Conservation (phyloP, 768 basidiomycete genomes). For the Cubamyces sp. region DNA sequence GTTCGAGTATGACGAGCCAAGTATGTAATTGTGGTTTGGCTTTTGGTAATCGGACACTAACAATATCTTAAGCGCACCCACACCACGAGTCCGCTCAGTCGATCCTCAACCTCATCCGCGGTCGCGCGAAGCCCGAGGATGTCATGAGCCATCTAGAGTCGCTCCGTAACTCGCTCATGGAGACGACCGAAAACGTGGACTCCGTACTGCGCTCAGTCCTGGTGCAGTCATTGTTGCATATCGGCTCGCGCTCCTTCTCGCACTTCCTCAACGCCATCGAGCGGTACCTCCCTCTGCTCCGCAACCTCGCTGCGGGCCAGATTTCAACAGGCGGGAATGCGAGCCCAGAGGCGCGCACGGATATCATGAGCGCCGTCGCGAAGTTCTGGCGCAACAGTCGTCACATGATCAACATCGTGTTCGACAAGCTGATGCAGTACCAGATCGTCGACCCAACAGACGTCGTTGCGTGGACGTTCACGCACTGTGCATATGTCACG, state of each 20-base stretch:
- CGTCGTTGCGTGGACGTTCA: slow-evolving; percentile 85
- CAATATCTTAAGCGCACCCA: slow-evolving; percentile 58
- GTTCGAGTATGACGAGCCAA: slow-evolving; percentile 82
- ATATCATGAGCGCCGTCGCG: slow-evolving; percentile 72
- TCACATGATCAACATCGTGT: slow-evolving; percentile 90
- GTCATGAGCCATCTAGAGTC: slow-evolving; percentile 75
- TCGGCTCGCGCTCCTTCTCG: slow-evolving; percentile 95
- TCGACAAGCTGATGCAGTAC: slow-evolving; percentile 98
- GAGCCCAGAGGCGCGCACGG: slow-evolving; percentile 61
- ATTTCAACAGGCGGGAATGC: slow-evolving; percentile 42
- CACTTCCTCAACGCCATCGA: slow-evolving; percentile 98
- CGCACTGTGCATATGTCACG: slow-evolving; percentile 51
- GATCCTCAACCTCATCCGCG: slow-evolving; percentile 80
- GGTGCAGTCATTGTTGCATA: slow-evolving; percentile 85
- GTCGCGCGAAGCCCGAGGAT: slow-evolving; percentile 78
- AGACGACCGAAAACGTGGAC: slow-evolving; percentile 69
- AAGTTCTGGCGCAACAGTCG: slow-evolving; percentile 84
- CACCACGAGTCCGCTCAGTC: slow-evolving; percentile 81
- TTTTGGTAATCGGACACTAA: neutral
- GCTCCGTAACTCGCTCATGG: slow-evolving; percentile 67
- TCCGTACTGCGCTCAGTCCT: slow-evolving; percentile 74
- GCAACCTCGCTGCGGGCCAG: slow-evolving; percentile 54
- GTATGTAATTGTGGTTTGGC: slow-evolving; percentile 43
- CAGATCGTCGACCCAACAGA: slow-evolving; percentile 95
- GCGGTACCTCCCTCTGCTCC: slow-evolving; percentile 82